Evolutionary conservation across 257 asterid species (phyloP), one percentile per base, ranked within the genome.

Genomic region (Ilex aquifolium): DNA sequence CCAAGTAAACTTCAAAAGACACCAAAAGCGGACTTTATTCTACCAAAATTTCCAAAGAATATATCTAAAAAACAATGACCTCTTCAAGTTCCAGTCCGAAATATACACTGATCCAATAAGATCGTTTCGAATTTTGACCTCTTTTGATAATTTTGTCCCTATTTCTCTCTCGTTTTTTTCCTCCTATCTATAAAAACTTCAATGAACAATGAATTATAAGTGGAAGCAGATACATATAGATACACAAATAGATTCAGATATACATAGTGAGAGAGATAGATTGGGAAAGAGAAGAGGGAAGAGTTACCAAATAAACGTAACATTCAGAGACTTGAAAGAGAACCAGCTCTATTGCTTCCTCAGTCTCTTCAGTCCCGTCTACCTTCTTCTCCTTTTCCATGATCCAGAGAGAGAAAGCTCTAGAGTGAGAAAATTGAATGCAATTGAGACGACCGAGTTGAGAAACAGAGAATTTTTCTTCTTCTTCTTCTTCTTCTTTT

Each of bases 321-420:
- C 95, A 87, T 77, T 87, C 97, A 55, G 95, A 59, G 50, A 87
- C 95, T 80, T 90, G 95, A 80, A 85, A 90, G 55, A 85, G 83
- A 70, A 82, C 72, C 51, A 87, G 74, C 79, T 90, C 95, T 56
- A 83, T 53, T 40, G 88, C 85, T 67, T 80, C 86, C 76, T 81
- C 89, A 39, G 72, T 60, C 50, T 66, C 81, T 53, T 57, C 75
- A 53, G 73, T 71, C 67, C 59, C 83, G 56, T 66, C 81, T 48
- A 62, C 39, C 48, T 75, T 71, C 67, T 82, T 69, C 60, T 76
- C 86, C 73, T 69, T 71, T 71, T 85, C 91, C 94, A 82, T 83
- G 6, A 50, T 51, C 63, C 29, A 51, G 53, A 21, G 7, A 36
- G 42, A 36, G 42, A 36, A 36, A 36, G 8, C 8, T 7, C 27